Evolutionary conservation across 148 eudicot genomes (phyloP), one percentile per base, ranked within the genome.

Genomic region (Heliamphora exappendiculata): DNA sequence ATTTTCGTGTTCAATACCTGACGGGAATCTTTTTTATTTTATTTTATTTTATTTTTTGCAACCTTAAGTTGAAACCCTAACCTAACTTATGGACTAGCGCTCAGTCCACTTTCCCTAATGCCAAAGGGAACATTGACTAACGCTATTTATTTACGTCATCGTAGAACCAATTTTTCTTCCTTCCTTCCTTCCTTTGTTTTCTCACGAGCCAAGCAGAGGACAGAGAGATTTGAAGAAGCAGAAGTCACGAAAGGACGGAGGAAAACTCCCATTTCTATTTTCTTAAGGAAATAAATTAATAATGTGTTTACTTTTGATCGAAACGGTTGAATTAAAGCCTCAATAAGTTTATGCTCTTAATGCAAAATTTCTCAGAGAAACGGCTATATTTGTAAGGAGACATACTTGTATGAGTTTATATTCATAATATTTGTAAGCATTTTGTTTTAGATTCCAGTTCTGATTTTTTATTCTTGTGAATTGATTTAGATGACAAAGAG

Each of bases 231-330:
- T 59, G 54, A 62, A 17, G 19, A 31, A 63, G 44, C 24, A 51
- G 17, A 66, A 76, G 73, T 76, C 78, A 67, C 72, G 34, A 76
- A 76, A 66, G 45, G 33, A 34, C 70, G 49, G 63, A 2, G 53
- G 47, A 39, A 76, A 76, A 14, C 29, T 36, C 24, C 29, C 26
- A 1, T n/a, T 45, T 71, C 5, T 19, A 59, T 45, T 5, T 51
- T 16, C 22, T 51, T 51, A 49, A 5, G 0, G 1, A 14, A 11
- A 45, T 5, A 5, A 1, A 45, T 5, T 7, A 22, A 39, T 33
- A 37, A 22, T 42, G 10, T 66, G 49, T 24, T 42, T 7, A 22
- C 31, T 44, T 67, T 67, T 76, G 66, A 76, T 55, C 26, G 20
- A 66, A 74, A 71, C 47, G 45, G 41, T 78, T 63, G 65, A 44